phyloP scores from a whole-genome alignment of 371 early-diverging fungal species.

The Conidiobolus incongruus region DNA sequence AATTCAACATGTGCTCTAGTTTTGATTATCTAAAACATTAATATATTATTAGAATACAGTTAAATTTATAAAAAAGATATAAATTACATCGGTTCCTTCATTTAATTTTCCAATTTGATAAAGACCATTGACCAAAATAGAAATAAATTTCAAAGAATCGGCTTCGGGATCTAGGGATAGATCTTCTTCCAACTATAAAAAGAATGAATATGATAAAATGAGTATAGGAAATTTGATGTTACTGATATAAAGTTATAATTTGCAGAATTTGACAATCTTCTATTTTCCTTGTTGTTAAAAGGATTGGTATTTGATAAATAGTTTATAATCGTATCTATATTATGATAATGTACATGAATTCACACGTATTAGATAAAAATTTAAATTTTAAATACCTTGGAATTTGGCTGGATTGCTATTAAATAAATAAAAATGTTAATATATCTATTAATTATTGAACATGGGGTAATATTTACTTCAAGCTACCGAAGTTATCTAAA shows the following conservation, averaged over 20 bases:
- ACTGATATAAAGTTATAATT: neutral
- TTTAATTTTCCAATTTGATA: constrained; percentile 48
- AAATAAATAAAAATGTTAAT: too few species aligned
- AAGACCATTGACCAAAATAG: constrained; percentile 61
- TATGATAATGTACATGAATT: too few species aligned
- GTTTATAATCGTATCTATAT: too few species aligned
- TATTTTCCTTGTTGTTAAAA: neutral
- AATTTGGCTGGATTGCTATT: neutral
- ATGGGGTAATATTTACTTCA: too few species aligned
- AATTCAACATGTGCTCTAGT: constrained; percentile 61
- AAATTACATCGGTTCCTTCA: constrained; percentile 43
- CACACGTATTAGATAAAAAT: too few species aligned
- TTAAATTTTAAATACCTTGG: neutral
- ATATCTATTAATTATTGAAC: too few species aligned
- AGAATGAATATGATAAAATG: neutral
- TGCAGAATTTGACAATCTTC: neutral
- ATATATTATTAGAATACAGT: neutral
- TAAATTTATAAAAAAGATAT: neutral
- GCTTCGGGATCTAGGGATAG: constrained; percentile 60
- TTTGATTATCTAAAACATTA: constrained; percentile 22
- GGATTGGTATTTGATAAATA: too few species aligned
- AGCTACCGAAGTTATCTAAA: neutral
- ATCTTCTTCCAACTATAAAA: constrained; percentile 40
- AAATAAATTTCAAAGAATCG: constrained; percentile 77
- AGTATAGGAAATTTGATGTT: neutral